phyloP scores from a whole-genome alignment of 148 eudicot genomes.

The Simmondsia chinensis region DNA sequence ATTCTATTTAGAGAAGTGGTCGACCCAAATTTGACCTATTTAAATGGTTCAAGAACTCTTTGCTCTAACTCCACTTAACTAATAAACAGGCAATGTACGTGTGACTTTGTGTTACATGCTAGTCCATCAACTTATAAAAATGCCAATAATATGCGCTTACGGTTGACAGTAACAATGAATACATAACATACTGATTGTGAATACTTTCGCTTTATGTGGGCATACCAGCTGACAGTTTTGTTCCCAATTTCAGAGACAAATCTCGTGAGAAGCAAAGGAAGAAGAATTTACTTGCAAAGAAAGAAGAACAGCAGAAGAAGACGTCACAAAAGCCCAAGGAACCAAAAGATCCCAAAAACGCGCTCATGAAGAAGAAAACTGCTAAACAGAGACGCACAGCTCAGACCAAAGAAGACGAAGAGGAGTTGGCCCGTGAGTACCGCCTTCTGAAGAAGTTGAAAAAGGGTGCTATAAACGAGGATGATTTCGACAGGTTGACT shows the following conservation, averaged over 20 bases:
- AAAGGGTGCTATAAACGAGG: slow-evolving; percentile 65
- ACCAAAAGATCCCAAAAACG: slow-evolving; percentile 14
- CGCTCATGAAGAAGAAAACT: slow-evolving; percentile 58
- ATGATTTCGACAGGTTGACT: slow-evolving; percentile 65
- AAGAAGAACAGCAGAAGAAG: slow-evolving; percentile 30
- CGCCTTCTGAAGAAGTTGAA: slow-evolving; percentile 72
- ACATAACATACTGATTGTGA: no score
- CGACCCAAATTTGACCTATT: no score
- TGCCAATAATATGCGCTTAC: no score
- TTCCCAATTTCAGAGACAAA: slow-evolving; percentile 53
- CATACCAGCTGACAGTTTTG: background rate
- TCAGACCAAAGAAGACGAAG: slow-evolving; percentile 71
- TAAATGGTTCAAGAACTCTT: no score
- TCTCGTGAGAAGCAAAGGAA: slow-evolving; percentile 93
- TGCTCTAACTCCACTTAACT: no score
- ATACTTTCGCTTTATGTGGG: no score
- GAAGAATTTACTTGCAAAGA: slow-evolving; percentile 61
- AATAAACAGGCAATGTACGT: no score
- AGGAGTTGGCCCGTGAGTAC: slow-evolving; percentile 62
- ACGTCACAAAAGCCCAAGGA: slow-evolving; percentile 36
- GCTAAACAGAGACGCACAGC: slow-evolving; percentile 79
- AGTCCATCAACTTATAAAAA: no score
- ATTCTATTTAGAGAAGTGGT: no score
- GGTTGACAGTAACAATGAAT: no score
- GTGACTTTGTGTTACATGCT: no score